phyloP scores from a whole-genome alignment of 176 grass and related monocot genomes.

The Panicum miliaceum region DNA sequence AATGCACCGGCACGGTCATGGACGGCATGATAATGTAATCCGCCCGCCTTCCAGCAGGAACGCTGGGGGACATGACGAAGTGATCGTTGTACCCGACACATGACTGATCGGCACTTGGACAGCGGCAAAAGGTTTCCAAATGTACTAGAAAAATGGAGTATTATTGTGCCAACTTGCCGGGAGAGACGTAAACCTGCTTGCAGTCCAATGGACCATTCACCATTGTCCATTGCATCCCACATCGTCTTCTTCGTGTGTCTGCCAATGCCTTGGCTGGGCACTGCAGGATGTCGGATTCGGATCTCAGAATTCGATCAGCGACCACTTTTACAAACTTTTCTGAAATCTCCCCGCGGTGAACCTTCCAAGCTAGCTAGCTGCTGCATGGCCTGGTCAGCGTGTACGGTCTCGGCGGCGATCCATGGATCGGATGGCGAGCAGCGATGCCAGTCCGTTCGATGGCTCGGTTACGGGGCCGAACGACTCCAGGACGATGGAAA shows the following conservation, averaged over 20 bases:
- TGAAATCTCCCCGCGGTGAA: neutral
- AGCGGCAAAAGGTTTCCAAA: no score
- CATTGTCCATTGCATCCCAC: no score
- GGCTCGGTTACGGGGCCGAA: neutral
- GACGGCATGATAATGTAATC: no score
- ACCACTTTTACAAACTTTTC: neutral
- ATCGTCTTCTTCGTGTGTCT: slow-evolving; percentile 26
- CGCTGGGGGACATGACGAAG: no score
- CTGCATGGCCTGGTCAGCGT: no score
- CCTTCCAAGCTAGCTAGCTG: no score
- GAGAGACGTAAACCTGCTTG: neutral
- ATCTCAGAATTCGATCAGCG: neutral
- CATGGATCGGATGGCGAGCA: slow-evolving; percentile 15
- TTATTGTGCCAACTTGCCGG: slow-evolving; percentile 24
- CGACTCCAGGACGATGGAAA: no score
- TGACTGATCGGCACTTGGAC: no score
- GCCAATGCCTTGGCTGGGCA: neutral
- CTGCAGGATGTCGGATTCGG: neutral
- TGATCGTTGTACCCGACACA: no score
- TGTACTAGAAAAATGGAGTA: no score
- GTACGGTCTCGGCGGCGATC: neutral
- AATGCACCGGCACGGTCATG: no score
- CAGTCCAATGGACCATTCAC: slow-evolving; percentile 2
- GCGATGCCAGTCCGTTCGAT: neutral
- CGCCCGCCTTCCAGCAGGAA: no score